Evolutionary conservation across 352 stramenopile genomes (phyloP).

Genomic region (Globisporangium paroecandrum): DNA sequence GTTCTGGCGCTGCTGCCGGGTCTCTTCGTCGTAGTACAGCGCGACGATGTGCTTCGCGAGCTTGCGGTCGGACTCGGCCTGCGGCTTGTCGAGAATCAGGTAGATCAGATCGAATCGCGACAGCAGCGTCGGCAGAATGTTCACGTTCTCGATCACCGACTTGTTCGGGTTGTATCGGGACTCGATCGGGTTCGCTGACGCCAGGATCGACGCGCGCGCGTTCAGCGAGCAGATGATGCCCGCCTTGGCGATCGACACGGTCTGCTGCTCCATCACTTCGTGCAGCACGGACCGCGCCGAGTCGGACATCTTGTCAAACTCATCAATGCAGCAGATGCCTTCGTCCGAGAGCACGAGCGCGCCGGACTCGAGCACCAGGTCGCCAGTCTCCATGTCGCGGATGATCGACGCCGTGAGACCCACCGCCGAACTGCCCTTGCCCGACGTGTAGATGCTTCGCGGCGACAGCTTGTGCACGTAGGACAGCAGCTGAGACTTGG

Average conservation of each 20-base stretch:
- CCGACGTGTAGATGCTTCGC: conserved; percentile 98
- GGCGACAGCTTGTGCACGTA: conserved; percentile 96
- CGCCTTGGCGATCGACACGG: conserved; percentile 97
- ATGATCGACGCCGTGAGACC: conserved; percentile 97
- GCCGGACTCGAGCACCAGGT: conserved; percentile 96
- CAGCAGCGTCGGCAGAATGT: conserved; percentile 83
- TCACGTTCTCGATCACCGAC: conserved; percentile 72
- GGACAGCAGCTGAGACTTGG: conserved; percentile 97
- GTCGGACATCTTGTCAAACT: conserved; percentile 99
- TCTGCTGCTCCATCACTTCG: conserved; percentile 99
- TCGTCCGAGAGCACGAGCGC: conserved; percentile 97
- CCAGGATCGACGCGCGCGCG: conserved; percentile 95
- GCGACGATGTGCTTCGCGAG: conserved; percentile 97
- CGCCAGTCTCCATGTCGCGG: conserved; percentile 96
- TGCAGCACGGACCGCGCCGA: conserved; percentile 97
- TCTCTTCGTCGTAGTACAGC: conserved; percentile 92
- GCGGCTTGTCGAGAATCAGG: conserved; percentile 97
- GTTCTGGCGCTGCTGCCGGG: conserved; percentile 35
- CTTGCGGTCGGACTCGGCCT: conserved; percentile 91
- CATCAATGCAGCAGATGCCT: conserved; percentile 99
- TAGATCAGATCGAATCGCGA: conserved; percentile 99
- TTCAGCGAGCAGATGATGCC: conserved; percentile 92
- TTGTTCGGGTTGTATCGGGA: conserved; percentile 98
- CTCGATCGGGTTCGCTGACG: conserved; percentile 98
- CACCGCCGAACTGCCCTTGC: conserved; percentile 97